phyloP scores from a whole-genome alignment of 1,139 yeast genomes.

The Blastobotrys buckinghamii region DNA sequence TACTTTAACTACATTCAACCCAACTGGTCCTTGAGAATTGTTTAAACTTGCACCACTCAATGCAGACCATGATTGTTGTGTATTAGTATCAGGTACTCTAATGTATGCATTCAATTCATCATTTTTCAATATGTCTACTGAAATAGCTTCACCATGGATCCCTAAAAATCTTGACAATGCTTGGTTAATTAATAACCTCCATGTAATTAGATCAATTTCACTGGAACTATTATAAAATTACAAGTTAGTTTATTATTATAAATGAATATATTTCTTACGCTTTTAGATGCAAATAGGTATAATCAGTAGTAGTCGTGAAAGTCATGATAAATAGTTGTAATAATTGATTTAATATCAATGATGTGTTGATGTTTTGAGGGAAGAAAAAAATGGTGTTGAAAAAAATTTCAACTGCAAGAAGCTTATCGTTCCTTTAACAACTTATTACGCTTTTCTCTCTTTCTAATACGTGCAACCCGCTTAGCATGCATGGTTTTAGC shows the following conservation, averaged over 20 bases:
- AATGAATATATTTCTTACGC: conserved; percentile 27
- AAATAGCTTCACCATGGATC: conserved; percentile 38
- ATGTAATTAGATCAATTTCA: conserved; percentile 37
- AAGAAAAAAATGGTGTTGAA: neutral
- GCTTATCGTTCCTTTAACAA: conserved; percentile 38
- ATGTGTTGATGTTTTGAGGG: neutral
- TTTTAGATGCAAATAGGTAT: conserved; percentile 35
- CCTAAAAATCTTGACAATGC: conserved; percentile 38
- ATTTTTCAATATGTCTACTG: conserved; percentile 37
- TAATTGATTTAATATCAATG: neutral
- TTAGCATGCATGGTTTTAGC: conserved; percentile 39
- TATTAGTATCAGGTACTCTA: conserved; percentile 24
- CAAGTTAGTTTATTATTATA: neutral
- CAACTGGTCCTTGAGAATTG: conserved; percentile 14
- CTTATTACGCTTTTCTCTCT: conserved; percentile 40
- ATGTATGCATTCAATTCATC: conserved; percentile 22
- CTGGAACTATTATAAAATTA: neutral
- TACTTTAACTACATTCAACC: conserved; percentile 25
- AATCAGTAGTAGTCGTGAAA: conserved; percentile 23
- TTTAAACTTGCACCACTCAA: conserved; percentile 21
- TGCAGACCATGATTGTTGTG: conserved; percentile 24
- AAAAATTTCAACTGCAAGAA: too few species aligned
- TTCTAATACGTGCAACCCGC: conserved; percentile 36
- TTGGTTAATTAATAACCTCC: conserved; percentile 37
- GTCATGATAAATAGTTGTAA: neutral